phyloP scores from a whole-genome alignment of 2,329 filamentous ascomycete genomes.

The Tolypocladium ophioglossoides region DNA sequence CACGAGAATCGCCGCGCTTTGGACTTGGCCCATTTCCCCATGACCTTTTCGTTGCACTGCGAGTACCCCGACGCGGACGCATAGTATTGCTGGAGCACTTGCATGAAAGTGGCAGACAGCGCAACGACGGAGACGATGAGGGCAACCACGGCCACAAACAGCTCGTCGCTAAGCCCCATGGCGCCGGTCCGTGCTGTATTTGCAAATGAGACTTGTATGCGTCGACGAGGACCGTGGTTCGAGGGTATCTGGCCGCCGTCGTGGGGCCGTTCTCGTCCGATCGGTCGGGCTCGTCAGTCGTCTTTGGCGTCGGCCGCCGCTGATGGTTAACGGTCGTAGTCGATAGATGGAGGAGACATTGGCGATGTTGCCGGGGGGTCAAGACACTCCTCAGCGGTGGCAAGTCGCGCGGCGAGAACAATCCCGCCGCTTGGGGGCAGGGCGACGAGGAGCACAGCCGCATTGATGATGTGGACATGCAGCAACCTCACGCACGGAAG shows the following conservation, averaged over 20 bases:
- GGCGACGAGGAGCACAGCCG: neutral
- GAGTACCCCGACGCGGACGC: slow-evolving; percentile 38
- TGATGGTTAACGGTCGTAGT: neutral
- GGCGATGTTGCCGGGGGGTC: neutral
- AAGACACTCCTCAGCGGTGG: neutral
- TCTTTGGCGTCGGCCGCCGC: neutral
- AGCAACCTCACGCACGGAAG: neutral
- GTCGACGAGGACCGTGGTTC: neutral
- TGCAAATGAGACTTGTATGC: neutral
- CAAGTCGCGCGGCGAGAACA: neutral
- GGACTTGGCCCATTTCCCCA: slow-evolving; percentile 32
- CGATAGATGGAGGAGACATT: neutral
- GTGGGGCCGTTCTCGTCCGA: neutral
- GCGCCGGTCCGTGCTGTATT: neutral
- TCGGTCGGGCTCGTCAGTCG: neutral
- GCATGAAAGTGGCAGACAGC: slow-evolving; percentile 31
- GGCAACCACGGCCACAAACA: slow-evolving; percentile 31
- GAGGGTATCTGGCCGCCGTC: neutral
- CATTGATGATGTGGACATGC: neutral
- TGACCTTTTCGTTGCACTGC: slow-evolving; percentile 35
- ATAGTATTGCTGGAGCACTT: slow-evolving; percentile 39
- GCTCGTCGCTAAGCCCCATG: slow-evolving; percentile 14
- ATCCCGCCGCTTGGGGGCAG: too few relatives aligned
- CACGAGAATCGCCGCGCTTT: slow-evolving; percentile 29
- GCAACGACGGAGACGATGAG: slow-evolving; percentile 37